phyloP scores from a whole-genome alignment of 352 stramenopile genomes.

The Achlya hypogyna region DNA sequence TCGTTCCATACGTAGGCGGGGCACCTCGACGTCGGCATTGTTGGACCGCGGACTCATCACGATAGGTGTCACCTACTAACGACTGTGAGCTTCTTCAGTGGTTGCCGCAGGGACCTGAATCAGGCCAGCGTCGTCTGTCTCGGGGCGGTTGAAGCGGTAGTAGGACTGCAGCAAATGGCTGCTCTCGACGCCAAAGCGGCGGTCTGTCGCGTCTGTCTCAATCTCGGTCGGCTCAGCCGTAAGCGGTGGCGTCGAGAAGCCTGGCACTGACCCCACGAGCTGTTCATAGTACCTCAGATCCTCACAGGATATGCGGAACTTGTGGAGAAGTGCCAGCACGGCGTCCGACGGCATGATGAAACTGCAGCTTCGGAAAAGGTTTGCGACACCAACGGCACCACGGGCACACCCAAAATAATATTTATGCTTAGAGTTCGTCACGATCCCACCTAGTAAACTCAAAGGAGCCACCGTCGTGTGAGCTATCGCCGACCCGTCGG shows the following conservation, averaged over 20 bases:
- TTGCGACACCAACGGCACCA: neutral
- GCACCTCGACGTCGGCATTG: neutral
- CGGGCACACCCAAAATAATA: neutral
- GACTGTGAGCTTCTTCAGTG: too few relatives aligned
- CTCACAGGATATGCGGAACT: neutral
- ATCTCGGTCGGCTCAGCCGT: neutral
- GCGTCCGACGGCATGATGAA: neutral
- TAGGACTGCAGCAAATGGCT: constrained; percentile 16
- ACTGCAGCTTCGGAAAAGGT: neutral
- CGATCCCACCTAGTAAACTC: neutral
- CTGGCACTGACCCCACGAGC: neutral
- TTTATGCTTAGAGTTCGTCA: neutral
- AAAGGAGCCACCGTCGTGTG: neutral
- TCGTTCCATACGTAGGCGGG: neutral
- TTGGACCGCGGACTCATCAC: neutral
- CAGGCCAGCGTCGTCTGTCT: neutral
- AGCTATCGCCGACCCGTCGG: neutral
- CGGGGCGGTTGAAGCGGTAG: neutral
- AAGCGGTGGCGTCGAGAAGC: neutral
- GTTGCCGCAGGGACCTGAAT: neutral
- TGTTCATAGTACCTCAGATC: neutral
- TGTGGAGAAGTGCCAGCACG: neutral
- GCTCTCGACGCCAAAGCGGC: constrained; percentile 14
- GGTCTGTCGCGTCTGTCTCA: neutral
- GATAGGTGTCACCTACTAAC: constrained; percentile 1